Conservation (phyloP, 1,284 basidiomycete genomes). For the Neolentinus lepideus region DNA sequence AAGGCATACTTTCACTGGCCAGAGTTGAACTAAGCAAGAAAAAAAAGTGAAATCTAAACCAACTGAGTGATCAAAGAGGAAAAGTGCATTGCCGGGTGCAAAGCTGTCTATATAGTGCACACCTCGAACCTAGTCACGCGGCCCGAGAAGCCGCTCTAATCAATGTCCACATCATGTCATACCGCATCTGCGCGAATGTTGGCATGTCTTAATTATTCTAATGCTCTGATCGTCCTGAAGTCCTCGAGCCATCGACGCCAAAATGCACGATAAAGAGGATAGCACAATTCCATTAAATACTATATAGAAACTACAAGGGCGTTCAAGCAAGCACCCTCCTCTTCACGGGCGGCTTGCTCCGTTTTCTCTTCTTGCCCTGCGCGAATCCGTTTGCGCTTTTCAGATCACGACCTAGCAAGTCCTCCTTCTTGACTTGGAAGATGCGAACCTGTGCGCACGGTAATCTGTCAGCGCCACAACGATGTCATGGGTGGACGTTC, state of each 20-base stretch:
- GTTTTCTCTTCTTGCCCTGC: conserved; percentile 83
- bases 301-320: background rate
- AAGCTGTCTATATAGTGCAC: too few relatives aligned
- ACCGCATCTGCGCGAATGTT: too few relatives aligned
- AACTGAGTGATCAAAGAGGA: too few relatives aligned
- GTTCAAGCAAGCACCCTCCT: conserved; percentile 39
- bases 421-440: conserved; percentile 94
- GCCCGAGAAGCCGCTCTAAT: too few relatives aligned
- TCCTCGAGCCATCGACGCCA: background rate
- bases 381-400: conserved; percentile 84
- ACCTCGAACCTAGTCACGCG: too few relatives aligned
- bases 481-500: background rate
- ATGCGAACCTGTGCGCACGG: conserved; percentile 65
- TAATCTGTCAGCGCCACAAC: background rate
- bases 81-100: too few relatives aligned
- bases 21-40: too few relatives aligned
- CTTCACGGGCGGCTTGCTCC: conserved; percentile 54
- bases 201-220: too few relatives aligned
- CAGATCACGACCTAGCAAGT: conserved; percentile 82
- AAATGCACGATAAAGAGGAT: background rate
- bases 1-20: too few relatives aligned
- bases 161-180: too few relatives aligned
- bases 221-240: too few relatives aligned
- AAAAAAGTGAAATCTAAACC: too few relatives aligned
- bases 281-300: background rate